Percentiles rank a stretch among this genome's conserved stretches.
Conservation (phyloP, 306 rosid species). For the Cicer cuneatum region DNA sequence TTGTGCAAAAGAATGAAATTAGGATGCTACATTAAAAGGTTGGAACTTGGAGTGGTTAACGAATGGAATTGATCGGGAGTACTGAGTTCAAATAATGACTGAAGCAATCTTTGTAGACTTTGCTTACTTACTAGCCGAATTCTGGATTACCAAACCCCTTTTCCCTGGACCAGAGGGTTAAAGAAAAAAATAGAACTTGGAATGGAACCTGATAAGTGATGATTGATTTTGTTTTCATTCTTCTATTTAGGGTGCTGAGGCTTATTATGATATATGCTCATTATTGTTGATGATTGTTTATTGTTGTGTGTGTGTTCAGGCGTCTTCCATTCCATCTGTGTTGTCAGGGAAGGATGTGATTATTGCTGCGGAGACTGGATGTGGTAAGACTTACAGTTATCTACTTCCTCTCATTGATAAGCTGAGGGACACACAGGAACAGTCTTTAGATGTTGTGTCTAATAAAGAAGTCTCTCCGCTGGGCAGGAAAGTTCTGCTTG, state of each 20-base stretch:
- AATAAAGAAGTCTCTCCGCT: slow-evolving; percentile 47
- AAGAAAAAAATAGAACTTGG: background rate
- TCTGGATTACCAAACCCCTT: too few relatives aligned
- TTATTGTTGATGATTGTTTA: background rate
- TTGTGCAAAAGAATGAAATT: slow-evolving; percentile 14
- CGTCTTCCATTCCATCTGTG: slow-evolving; percentile 83
- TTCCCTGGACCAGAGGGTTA: too few relatives aligned
- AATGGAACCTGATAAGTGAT: slow-evolving; percentile 22
- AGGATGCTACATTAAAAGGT: slow-evolving; percentile 19
- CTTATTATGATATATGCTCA: slow-evolving; percentile 23
- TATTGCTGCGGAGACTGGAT: slow-evolving; percentile 97
- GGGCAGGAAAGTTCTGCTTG: slow-evolving; percentile 56
- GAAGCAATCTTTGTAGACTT: too few relatives aligned
- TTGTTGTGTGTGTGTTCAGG: slow-evolving; percentile 58
- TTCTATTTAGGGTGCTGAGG: background rate
- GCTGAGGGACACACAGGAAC: slow-evolving; percentile 50
- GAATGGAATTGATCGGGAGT: too few relatives aligned
- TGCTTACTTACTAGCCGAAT: too few relatives aligned
- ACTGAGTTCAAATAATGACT: too few relatives aligned
- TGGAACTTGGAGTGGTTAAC: background rate
- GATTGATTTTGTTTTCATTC: background rate
- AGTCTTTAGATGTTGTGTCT: slow-evolving; percentile 43
- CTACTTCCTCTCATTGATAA: slow-evolving; percentile 76
- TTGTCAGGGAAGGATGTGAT: slow-evolving; percentile 81
- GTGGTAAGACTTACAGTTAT: slow-evolving; percentile 92